Base-by-base conservation (phyloP, 2,329 filamentous ascomycete genomes). In the Aaosphaeria pasadenensis region DNA sequence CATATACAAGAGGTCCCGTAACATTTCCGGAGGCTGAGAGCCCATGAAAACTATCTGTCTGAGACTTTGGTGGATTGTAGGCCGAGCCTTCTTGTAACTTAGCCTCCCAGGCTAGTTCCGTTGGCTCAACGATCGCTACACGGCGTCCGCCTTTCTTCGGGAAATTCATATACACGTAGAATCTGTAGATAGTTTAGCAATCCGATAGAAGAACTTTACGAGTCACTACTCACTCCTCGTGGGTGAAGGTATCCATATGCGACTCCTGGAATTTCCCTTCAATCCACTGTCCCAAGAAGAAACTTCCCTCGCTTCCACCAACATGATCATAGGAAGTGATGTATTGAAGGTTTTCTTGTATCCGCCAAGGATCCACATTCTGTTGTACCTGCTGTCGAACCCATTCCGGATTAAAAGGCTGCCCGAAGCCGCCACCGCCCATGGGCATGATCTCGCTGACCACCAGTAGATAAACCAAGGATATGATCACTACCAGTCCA, bases 241-340 rank as follows among this genome's bases (percentile, higher is more conserved):
- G 78, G 43, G 77, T 74, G 29, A 95, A 85, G 48, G 86, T 78
- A 58, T 96, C 91, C 63, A 99, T 78, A 4, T 83, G 81, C 41
- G 86, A 85, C 44, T 79, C 79, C 56, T 75, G 74, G 70, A 96
- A 96, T 67, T 87, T 81, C 60, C 84, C 84, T 69, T 91, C 81
- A 46, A 96, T 83, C 76, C 91, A 95, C 74, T 89, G 82, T 6
- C 89, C 92, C 46, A 95, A 78, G 41, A 87, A 88, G 60, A 87
- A 91, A 72, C 95, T 92, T 42, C 94, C 94, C 73, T 96, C 87
- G 3, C 91, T 95, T n/a, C 94, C 94, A 2, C 90, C 94, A 53
- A 97, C 79, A 70, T 97, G 94, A 52, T 94, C 88, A 66, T 89
- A 96, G 47, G 81, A 82, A 4, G 90, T 92, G 53, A 92, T 84